These are phyloP conservation scores for Cerioporus squamosus DNA, from an alignment of 1,284 basidiomycete genomes.

Conservation along the genomic window DNA sequence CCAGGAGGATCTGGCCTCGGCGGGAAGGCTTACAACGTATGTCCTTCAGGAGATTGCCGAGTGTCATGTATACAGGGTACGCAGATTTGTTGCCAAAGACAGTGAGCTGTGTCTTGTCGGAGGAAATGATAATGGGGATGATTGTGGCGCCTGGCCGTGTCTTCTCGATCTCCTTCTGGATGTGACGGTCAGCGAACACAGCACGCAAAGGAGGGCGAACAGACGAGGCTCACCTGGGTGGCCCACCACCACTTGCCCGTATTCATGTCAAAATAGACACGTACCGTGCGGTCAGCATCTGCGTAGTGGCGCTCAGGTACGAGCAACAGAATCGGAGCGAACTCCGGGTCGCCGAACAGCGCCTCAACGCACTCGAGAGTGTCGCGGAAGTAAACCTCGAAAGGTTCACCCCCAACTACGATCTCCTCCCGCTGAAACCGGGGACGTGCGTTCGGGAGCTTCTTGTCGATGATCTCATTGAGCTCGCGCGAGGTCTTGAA, in stretches of 20 bases:
- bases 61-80: slow-evolving; percentile 41
- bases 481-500: slow-evolving; percentile 34
- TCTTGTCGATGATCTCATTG: slow-evolving; percentile 35
- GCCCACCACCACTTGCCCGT: slow-evolving; percentile 42
- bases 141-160: slow-evolving; percentile 27
- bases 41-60: slow-evolving; percentile 41
- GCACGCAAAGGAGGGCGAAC: neutral
- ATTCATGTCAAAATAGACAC: slow-evolving; percentile 31
- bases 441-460: slow-evolving; percentile 30
- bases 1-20: slow-evolving; percentile 41
- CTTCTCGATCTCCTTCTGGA: neutral
- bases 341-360: slow-evolving; percentile 1
- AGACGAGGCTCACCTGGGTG: slow-evolving; percentile 33
- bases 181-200: neutral
- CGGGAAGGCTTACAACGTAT: slow-evolving; percentile 35
- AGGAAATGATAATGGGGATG: slow-evolving; percentile 37
- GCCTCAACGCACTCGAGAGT: slow-evolving; percentile 12
- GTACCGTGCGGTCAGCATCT: slow-evolving; percentile 20
- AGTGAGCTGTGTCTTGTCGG: slow-evolving; percentile 1
- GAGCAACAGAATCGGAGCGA: slow-evolving; percentile 24
- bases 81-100: slow-evolving; percentile 34
- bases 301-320: slow-evolving; percentile 37
- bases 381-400: slow-evolving; percentile 33
- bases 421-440: slow-evolving; percentile 26
- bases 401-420: slow-evolving; percentile 25